These are phyloP conservation scores for Globisporangium spiculum DNA, from an alignment of 352 stramenopile species.

Conservation along the genomic window DNA sequence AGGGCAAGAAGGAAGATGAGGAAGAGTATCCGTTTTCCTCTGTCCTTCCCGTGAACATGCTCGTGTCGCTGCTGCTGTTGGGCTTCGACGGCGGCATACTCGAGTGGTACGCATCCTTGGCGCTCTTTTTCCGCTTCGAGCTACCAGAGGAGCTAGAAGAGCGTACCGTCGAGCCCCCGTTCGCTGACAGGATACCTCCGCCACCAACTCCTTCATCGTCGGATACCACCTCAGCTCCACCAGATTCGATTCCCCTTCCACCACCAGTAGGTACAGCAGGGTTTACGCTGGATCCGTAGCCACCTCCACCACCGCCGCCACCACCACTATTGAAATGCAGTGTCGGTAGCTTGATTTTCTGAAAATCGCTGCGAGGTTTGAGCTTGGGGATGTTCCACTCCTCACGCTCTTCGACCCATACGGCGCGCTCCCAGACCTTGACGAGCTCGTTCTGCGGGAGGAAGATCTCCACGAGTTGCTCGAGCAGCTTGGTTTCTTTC, in stretches of 20 bases:
- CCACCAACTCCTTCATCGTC: conserved; percentile 36
- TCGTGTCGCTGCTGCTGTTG: conserved; percentile 24
- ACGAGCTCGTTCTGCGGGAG: conserved; percentile 81
- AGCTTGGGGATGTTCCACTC: conserved; percentile 75
- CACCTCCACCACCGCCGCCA: conserved; percentile 11
- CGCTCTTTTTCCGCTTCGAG: conserved; percentile 27
- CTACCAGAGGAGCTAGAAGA: conserved; percentile 34
- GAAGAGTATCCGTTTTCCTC: conserved; percentile 2
- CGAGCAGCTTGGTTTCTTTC: conserved; percentile 83
- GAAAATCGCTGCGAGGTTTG: conserved; percentile 77
- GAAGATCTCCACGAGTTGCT: conserved; percentile 87
- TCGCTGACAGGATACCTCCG: conserved; percentile 1
- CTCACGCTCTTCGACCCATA: conserved; percentile 83
- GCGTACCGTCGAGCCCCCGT: conserved; percentile 22
- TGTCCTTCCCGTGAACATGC: conserved; percentile 9
- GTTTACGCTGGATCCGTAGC: neutral
- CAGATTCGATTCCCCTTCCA: conserved; percentile 32
- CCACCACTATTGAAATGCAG: conserved; percentile 21
- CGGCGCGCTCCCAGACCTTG: conserved; percentile 84
- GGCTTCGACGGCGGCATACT: conserved; percentile 15
- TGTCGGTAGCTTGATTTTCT: conserved; percentile 70
- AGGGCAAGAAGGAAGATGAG: conserved; percentile 4
- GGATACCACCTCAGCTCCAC: conserved; percentile 53
- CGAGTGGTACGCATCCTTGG: neutral
- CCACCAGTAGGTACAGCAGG: neutral